A percentile compares a stretch with the other conserved stretches of the same genome.
Evolutionary conservation across 345 rosid species (phyloP).

Genomic region (Eucalyptus tenuipes): DNA sequence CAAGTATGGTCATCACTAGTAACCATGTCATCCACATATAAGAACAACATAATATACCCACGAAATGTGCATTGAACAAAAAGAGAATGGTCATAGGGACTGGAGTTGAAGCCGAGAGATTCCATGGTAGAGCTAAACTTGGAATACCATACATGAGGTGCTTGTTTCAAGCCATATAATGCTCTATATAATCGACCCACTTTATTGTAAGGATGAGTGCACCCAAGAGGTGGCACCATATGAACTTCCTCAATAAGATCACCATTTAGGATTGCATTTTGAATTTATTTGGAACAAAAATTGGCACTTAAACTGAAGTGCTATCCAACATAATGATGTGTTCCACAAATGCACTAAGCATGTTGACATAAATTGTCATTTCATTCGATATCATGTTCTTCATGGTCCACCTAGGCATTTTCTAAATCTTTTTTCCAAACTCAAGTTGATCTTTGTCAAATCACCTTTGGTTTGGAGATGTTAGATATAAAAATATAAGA

Average conservation of each 20-base stretch:
- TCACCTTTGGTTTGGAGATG: neutral
- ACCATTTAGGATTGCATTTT: neutral
- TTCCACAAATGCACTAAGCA: neutral
- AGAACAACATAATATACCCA: neutral
- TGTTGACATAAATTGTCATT: neutral
- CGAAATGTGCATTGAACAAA: neutral
- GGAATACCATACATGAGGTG: rapidly evolving
- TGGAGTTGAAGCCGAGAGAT: neutral
- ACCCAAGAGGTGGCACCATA: neutral
- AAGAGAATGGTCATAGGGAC: neutral
- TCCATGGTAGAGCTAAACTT: neutral
- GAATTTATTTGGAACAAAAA: neutral
- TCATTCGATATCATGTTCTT: neutral
- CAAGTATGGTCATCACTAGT: neutral
- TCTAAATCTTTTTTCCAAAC: neutral
- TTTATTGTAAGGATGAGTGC: neutral
- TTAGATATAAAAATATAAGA: neutral
- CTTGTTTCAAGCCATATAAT: neutral
- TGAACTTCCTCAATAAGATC: neutral
- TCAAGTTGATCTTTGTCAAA: neutral
- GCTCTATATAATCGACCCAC: neutral
- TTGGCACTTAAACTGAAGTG: rapidly evolving
- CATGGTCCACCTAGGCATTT: rapidly evolving
- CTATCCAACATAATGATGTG: neutral
- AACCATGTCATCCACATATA: neutral